Evolutionary conservation across 1,284 basidiomycete species (phyloP).

Genomic region (Lentinula novae-zelandiae): DNA sequence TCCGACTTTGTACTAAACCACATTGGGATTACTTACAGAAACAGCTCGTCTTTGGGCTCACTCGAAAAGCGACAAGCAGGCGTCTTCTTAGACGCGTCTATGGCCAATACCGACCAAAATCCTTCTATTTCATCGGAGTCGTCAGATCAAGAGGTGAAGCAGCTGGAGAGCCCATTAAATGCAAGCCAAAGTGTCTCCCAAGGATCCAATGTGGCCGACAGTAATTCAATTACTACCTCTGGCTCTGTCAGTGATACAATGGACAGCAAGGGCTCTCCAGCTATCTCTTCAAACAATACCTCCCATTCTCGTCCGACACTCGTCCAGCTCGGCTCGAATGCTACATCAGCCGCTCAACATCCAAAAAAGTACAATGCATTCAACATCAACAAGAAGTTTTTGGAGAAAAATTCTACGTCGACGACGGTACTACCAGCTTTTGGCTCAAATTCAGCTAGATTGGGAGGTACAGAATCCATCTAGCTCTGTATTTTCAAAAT

Average conservation of each 20-base stretch:
- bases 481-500: neutral
- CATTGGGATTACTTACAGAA: neutral
- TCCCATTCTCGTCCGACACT: constrained; percentile 30
- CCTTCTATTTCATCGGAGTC: constrained; percentile 38
- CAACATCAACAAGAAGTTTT: constrained; percentile 92
- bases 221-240: constrained; percentile 1
- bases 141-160: constrained; percentile 39
- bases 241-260: neutral
- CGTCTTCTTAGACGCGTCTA: constrained; percentile 74
- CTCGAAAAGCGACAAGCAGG: constrained; percentile 28
- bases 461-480: constrained; percentile 35
- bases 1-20: neutral
- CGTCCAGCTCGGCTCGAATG: constrained; percentile 32
- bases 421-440: constrained; percentile 32
- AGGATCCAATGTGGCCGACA: constrained; percentile 5
- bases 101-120: constrained; percentile 60
- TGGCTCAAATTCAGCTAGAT: constrained; percentile 32
- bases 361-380: constrained; percentile 84
- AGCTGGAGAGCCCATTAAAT: constrained; percentile 22
- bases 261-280: constrained; percentile 10
- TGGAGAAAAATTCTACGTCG: constrained; percentile 73
- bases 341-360: constrained; percentile 32
- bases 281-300: constrained; percentile 4
- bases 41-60: neutral
- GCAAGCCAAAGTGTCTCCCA: constrained; percentile 11